phyloP scores from a whole-genome alignment of 2,329 filamentous ascomycete genomes.

The Pseudogymnoascus verrucosus region DNA sequence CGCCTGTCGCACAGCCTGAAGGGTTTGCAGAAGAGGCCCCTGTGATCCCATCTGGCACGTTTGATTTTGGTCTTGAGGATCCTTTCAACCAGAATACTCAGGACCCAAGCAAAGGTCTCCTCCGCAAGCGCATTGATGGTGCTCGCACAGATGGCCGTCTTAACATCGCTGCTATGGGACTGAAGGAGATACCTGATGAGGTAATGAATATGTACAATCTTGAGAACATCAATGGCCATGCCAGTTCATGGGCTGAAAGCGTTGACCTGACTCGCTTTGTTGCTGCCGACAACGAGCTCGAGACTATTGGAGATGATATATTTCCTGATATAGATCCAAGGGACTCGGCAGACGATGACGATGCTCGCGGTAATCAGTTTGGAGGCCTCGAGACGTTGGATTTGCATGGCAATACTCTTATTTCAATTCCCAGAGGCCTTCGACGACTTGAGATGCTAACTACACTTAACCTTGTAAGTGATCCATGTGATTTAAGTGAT shows the following conservation, averaged over 20 bases:
- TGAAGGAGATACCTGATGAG: constrained; percentile 72
- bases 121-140: constrained; percentile 63
- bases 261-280: constrained; percentile 80
- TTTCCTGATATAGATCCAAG: constrained; percentile 66
- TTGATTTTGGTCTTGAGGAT: constrained; percentile 55
- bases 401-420: constrained; percentile 75
- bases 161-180: constrained; percentile 77
- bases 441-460: constrained; percentile 66
- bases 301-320: constrained; percentile 60
- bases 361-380: constrained; percentile 66
- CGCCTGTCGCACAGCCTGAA: constrained; percentile 19
- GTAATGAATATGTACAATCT: constrained; percentile 88
- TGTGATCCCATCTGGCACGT: constrained; percentile 42
- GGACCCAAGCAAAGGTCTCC: constrained; percentile 54
- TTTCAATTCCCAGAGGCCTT: constrained; percentile 65
- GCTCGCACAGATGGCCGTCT: constrained; percentile 73
- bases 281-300: constrained; percentile 83
- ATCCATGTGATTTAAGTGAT: not conserved
- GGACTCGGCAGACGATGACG: constrained; percentile 54
- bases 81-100: constrained; percentile 62
- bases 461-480: constrained; percentile 68
- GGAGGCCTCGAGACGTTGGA: constrained; percentile 74
- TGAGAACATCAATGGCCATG: constrained; percentile 54
- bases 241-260: constrained; percentile 78
- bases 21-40: constrained; percentile 27